These are phyloP conservation scores for Cairneyella variabilis DNA, from an alignment of 495 filamentous ascomycete species.

Conservation along the genomic window DNA sequence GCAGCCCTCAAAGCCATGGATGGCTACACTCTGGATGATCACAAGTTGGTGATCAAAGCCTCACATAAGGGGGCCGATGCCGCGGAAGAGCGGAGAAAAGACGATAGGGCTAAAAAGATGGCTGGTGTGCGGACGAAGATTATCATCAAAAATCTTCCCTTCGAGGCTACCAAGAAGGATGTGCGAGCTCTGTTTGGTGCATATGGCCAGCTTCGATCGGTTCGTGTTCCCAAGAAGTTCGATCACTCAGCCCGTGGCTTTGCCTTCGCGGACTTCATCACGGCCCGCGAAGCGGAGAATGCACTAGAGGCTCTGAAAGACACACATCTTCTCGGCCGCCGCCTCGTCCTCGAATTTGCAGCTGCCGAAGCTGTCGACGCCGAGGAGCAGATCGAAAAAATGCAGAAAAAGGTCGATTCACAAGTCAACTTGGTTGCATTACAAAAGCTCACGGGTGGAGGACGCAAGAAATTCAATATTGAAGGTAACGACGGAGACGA, in stretches of 20 bases:
- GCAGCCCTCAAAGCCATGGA: constrained; percentile 81
- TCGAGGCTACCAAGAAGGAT: constrained; percentile 88
- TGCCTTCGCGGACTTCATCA: constrained; percentile 95
- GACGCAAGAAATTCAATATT: constrained; percentile 85
- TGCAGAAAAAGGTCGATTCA: constrained; percentile 88
- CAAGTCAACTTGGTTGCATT: constrained; percentile 85
- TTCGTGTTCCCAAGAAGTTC: constrained; percentile 93
- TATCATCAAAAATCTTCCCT: constrained; percentile 97
- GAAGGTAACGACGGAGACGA: constrained; percentile 29
- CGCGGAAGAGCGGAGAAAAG: constrained; percentile 75
- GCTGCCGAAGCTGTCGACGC: constrained; percentile 80
- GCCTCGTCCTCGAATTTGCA: constrained; percentile 86
- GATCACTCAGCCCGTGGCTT: constrained; percentile 84
- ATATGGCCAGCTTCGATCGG: constrained; percentile 87
- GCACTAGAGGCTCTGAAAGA: constrained; percentile 86
- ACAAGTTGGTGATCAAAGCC: constrained; percentile 75
- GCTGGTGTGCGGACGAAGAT: constrained; percentile 79
- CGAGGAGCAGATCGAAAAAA: constrained; percentile 91
- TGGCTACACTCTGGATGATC: constrained; percentile 77
- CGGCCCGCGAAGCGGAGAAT: constrained; percentile 86
- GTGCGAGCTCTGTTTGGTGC: constrained; percentile 76
- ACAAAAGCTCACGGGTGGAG: constrained; percentile 76
- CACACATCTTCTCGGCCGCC: constrained; percentile 87
- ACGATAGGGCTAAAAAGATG: constrained; percentile 74
- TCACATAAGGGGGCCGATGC: constrained; percentile 84